Evolutionary conservation across 2,329 filamentous ascomycete genomes (phyloP), one percentile per base, ranked within the genome.

Genomic region (Penicillium olsonii): DNA sequence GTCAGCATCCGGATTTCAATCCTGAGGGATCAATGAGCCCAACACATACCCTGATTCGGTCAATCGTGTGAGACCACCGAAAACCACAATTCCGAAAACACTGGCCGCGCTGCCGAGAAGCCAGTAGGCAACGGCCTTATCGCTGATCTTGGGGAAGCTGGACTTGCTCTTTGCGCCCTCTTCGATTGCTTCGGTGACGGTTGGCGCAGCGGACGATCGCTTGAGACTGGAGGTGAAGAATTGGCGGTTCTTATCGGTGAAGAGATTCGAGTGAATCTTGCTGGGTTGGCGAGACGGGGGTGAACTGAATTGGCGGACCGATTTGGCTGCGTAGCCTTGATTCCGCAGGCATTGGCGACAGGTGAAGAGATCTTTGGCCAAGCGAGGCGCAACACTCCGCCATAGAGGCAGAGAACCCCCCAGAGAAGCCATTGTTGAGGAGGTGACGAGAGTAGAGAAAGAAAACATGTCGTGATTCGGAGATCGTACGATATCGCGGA

Each of bases 51-150:
- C 94, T 59, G 94, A 99, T 75, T 99, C 94, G 4, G 94, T 99
- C 60, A 99, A 79, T 51, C 94, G 81, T 24, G 94, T 99, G 61
- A 99, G 78, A 5, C 94, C 94, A 50, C 94, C 94, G 71, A 95
- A 95, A 37, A 99, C 84, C 43, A 99, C 92, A 63, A 99, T 96
- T 52, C 94, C 94, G 73, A 97, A 99, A 44, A 97, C 94, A 68
- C 90, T 95, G 37, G 84, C 88, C 1, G 94, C 92, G 61, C 92
- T 96, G 39, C 85, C 92, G 48, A 99, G 76, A 38, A 99, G 82
- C 92, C 92, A 99, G 76, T 92, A 92, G 52, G 86, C 94, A 37
- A 96, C 92, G 9, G 78, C 75, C 72, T 88, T 94, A 50, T 85
- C 83, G 57, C 82, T 90, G 9, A 82, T 82, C 61, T 88, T 71